A percentile compares a stretch with the other conserved stretches of the same genome.
phyloP scores from a whole-genome alignment of 371 early-diverging fungal genomes.

The Rhizopus delemar region DNA sequence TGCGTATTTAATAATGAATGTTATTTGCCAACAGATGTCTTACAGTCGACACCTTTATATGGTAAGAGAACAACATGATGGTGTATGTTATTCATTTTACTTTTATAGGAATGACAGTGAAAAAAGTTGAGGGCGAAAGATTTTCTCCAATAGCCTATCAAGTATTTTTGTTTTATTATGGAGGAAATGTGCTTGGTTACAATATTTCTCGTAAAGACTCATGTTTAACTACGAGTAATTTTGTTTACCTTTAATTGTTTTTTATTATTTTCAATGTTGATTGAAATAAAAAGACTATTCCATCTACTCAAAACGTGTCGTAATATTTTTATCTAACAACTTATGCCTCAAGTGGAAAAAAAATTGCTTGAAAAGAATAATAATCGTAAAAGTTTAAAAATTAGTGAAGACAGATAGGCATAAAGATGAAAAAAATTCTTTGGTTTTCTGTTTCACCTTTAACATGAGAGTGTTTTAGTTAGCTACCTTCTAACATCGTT shows the following conservation, averaged over 20 bases:
- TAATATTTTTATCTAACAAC: no score
- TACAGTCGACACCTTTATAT: conserved; percentile 40
- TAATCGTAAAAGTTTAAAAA: no score
- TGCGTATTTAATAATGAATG: conserved; percentile 44
- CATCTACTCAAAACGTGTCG: no score
- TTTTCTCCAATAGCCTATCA: conserved; percentile 26
- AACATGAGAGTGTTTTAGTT: no score
- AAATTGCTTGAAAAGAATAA: no score
- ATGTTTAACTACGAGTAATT: conserved; percentile 1
- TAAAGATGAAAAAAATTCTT: no score
- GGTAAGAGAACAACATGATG: conserved; percentile 22
- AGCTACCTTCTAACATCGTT: no score
- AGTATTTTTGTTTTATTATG: conserved; percentile 42
- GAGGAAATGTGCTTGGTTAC: conserved; percentile 37
- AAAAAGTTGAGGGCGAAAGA: conserved; percentile 24
- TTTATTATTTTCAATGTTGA: no score
- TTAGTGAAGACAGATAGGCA: no score
- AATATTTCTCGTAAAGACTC: conserved; percentile 31
- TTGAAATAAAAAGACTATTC: no score
- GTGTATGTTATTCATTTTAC: background rate
- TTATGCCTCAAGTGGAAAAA: no score
- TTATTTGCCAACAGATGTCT: conserved; percentile 36
- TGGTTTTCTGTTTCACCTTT: no score
- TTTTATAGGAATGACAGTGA: conserved; percentile 35
- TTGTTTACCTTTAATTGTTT: background rate